Evolutionary conservation across 1,139 yeast genomes (phyloP).

Genomic region (Hyphopichia burtonii): DNA sequence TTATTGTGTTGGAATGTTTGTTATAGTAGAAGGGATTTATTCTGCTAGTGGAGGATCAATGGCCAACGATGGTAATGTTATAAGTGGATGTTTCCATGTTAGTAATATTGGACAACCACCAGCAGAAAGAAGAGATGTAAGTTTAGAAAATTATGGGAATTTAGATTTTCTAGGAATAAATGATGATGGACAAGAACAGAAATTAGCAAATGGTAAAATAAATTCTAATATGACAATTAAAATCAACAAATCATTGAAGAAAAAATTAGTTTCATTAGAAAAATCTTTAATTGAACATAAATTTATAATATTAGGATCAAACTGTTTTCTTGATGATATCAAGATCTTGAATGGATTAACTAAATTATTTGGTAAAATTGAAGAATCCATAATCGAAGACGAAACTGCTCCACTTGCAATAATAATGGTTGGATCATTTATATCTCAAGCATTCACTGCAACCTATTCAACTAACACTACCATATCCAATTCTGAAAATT

Average conservation of each 20-base stretch:
- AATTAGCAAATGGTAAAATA: constrained; percentile 32
- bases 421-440: constrained; percentile 57
- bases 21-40: constrained; percentile 83
- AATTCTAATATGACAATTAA: constrained; percentile 35
- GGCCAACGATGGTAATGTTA: constrained; percentile 26
- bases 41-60: constrained; percentile 55
- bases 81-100: constrained; percentile 63
- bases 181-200: constrained; percentile 9
- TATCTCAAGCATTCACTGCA: constrained; percentile 58
- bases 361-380: constrained; percentile 54
- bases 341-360: constrained; percentile 59
- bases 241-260: constrained; percentile 58
- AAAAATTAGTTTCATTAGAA: constrained; percentile 57
- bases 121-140: constrained; percentile 66
- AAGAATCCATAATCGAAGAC: constrained; percentile 36
- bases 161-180: constrained; percentile 76
- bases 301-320: constrained; percentile 70
- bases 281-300: constrained; percentile 53
- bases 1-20: constrained; percentile 76
- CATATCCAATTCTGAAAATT: constrained; percentile 49
- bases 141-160: constrained; percentile 73
- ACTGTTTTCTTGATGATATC: constrained; percentile 63
- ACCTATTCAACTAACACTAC: constrained; percentile 41
- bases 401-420: constrained; percentile 51
- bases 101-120: constrained; percentile 85